Percentiles rank a stretch among this genome's conserved stretches.
These are phyloP conservation scores for Lumnitzera littorea DNA, from an alignment of 345 rosid genomes.

Conservation along the genomic window DNA sequence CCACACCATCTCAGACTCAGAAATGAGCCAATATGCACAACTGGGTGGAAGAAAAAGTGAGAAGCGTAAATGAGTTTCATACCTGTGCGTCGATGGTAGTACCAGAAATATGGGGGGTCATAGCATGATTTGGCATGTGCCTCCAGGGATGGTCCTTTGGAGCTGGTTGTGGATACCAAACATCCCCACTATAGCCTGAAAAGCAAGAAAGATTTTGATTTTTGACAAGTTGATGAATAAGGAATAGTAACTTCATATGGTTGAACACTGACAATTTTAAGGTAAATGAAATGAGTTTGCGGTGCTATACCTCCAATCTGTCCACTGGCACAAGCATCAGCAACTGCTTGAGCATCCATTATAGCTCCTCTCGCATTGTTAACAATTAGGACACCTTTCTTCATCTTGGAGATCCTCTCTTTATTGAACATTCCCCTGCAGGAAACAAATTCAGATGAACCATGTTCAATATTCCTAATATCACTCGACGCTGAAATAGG, in stretches of 20 bases:
- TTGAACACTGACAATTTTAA: no score
- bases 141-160: slow-evolving; percentile 99
- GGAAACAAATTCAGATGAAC: slow-evolving; percentile 1
- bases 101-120: slow-evolving; percentile 98
- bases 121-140: slow-evolving; percentile 95
- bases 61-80: not conserved
- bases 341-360: slow-evolving; percentile 88
- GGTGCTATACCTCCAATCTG: slow-evolving; percentile 57
- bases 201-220: not conserved
- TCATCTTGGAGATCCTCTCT: slow-evolving; percentile 72
- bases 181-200: slow-evolving; percentile 91
- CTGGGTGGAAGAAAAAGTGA: no score
- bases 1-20: not conserved
- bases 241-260: no score
- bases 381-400: slow-evolving; percentile 82
- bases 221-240: no score
- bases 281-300: no score
- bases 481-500: no score
- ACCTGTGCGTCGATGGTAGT: slow-evolving; percentile 97
- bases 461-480: no score
- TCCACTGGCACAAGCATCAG: slow-evolving; percentile 71
- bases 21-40: not conserved
- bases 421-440: slow-evolving; percentile 70
- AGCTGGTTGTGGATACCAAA: slow-evolving; percentile 93
- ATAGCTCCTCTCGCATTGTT: slow-evolving; percentile 97